Evolutionary conservation across 2,329 filamentous ascomycete genomes (phyloP), one percentile per base, ranked within the genome.

Genomic region (Polychaeton citri): DNA sequence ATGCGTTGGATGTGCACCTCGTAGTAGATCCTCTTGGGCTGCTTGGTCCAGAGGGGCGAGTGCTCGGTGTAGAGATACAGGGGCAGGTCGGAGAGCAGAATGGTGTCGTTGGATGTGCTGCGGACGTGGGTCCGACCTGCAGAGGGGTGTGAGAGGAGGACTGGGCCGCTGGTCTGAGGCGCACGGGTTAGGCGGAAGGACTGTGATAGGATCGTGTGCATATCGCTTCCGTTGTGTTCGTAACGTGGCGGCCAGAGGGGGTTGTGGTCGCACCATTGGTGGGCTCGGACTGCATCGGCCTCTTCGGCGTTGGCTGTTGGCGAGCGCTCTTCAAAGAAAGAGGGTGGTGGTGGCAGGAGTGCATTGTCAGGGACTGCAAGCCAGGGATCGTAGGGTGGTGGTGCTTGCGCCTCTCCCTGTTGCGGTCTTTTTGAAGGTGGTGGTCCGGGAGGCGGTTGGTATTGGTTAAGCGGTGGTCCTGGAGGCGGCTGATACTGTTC

Each of bases 341-440:
- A 70, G 0, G 81, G 81, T 1, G 81, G 81, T 0, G 80, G 80
- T 1, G 81, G 81, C 30, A 86, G 72, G 7, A 81, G 66, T 1
- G 79, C 66, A 2, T 74, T 84, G 54, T 86, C 81, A 0, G 81
- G 79, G 2, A 85, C 78, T 3, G 76, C 71, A 5, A 69, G 67
- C 81, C 81, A 86, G 58, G 81, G 74, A 53, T 85, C 79, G 46
- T 74, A 74, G 18, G 70, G 66, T 13, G 71, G 71, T 10, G 71
- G 71, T 17, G 59, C 49, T 38, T 50, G 53, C 39, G 49, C 55
- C 32, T 55, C 53, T 53, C 54, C 37, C 49, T 49, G 41, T n/a
- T 39, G 30, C 26, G 28, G 45, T 38, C 17, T 41, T 38, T 31
- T 32, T 16, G 30, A 21, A 16, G 37, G 42, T 33, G 38, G 44